Percentiles rank a stretch among this genome's conserved stretches.
phyloP scores from a whole-genome alignment of 805 yeast species.

The Teunomyces funiuensis region DNA sequence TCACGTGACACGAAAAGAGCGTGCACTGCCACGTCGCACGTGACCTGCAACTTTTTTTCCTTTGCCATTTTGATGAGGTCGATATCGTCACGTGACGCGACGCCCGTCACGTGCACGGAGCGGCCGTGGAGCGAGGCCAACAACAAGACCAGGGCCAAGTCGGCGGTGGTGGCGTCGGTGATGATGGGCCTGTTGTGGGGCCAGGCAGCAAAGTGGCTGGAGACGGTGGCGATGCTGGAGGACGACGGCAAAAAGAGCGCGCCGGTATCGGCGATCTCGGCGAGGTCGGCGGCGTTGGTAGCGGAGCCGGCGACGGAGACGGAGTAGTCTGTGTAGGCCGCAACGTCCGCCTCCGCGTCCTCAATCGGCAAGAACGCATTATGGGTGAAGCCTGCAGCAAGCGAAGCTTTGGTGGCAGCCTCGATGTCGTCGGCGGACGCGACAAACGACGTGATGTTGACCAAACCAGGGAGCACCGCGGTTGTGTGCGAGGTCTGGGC shows the following conservation, averaged over 20 bases:
- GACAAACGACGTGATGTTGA: slow-evolving; percentile 76
- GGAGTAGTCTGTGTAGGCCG: slow-evolving; percentile 79
- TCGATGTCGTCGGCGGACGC: slow-evolving; percentile 72
- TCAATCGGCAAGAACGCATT: slow-evolving; percentile 82
- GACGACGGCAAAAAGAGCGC: slow-evolving; percentile 77
- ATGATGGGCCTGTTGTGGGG: slow-evolving; percentile 80
- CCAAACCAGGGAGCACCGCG: slow-evolving; percentile 79
- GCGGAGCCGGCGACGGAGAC: slow-evolving; percentile 82
- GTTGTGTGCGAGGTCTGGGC: slow-evolving; percentile 89
- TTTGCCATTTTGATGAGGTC: slow-evolving; percentile 83
- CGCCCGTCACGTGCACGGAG: slow-evolving; percentile 85
- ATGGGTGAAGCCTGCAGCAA: slow-evolving; percentile 87
- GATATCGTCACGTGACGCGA: slow-evolving; percentile 76
- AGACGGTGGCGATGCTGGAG: slow-evolving; percentile 72
- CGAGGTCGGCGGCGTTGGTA: slow-evolving; percentile 59
- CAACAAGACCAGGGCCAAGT: slow-evolving; percentile 86
- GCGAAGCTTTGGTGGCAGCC: slow-evolving; percentile 64
- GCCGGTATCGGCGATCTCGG: slow-evolving; percentile 64
- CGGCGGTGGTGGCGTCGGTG: slow-evolving; percentile 90
- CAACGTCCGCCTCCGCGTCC: too few species aligned
- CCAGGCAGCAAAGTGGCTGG: slow-evolving; percentile 82
- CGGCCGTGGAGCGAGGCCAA: slow-evolving; percentile 85
- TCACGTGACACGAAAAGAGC: slow-evolving; percentile 74
- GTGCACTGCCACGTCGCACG: slow-evolving; percentile 85
- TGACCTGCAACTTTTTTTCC: slow-evolving; percentile 75